Percentiles rank a stretch among this genome's conserved stretches.
These are phyloP conservation scores for Euphorbia peplus DNA, from an alignment of 345 rosid species.

Conservation along the genomic window DNA sequence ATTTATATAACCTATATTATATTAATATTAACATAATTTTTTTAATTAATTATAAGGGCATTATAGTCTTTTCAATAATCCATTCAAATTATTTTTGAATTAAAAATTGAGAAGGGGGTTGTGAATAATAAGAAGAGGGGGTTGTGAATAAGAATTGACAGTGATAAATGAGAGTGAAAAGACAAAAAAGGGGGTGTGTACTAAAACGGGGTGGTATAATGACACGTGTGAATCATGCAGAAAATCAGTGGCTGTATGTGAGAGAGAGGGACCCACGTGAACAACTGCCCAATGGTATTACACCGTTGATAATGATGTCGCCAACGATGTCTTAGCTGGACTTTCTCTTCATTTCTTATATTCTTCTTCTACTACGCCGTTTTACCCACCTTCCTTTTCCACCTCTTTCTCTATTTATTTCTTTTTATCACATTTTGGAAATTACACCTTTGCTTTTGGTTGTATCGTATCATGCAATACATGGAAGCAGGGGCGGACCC, in stretches of 20 bases:
- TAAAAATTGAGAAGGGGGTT: too few relatives aligned
- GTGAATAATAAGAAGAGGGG: background rate
- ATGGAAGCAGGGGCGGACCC: too few relatives aligned
- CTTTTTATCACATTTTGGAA: too few relatives aligned
- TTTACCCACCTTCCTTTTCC: background rate
- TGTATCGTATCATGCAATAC: too few relatives aligned
- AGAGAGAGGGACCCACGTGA: constrained; percentile 6
- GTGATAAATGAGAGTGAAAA: background rate
- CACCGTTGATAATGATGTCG: constrained; percentile 26
- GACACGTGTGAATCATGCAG: constrained; percentile 38
- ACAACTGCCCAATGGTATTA: constrained; percentile 20
- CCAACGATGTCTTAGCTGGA: constrained; percentile 39
- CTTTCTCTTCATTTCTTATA: background rate
- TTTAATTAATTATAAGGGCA: too few relatives aligned
- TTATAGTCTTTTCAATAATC: too few relatives aligned
- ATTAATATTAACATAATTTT: too few relatives aligned
- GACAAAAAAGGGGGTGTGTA: background rate
- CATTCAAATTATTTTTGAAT: too few relatives aligned
- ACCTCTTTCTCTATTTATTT: background rate
- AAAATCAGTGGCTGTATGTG: constrained; percentile 5
- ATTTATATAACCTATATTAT: too few relatives aligned
- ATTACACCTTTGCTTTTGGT: too few relatives aligned
- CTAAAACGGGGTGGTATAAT: background rate
- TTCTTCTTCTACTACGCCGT: constrained; percentile 20
- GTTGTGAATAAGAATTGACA: background rate